phyloP scores from a whole-genome alignment of 495 filamentous ascomycete species.

The Penicillium turbatum region DNA sequence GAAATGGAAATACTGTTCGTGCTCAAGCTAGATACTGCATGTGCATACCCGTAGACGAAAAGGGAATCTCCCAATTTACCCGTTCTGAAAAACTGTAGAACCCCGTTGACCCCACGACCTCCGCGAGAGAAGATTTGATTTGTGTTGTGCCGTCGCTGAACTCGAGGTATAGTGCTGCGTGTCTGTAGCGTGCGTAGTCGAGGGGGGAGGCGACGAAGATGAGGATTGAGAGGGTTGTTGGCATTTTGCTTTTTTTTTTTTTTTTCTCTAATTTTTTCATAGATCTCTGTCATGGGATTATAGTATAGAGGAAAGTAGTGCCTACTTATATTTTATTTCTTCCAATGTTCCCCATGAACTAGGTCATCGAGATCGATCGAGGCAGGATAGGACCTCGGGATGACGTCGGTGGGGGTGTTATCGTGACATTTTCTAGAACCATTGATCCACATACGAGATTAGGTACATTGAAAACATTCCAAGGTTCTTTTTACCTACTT shows the following conservation, averaged over 20 bases:
- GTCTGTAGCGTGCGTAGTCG: constrained; percentile 24
- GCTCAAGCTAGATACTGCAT: too few species aligned
- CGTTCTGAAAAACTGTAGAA: constrained; percentile 18
- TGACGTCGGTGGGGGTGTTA: constrained; percentile 17
- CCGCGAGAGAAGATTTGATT: constrained; percentile 17
- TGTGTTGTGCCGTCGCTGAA: not conserved
- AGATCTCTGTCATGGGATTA: not conserved
- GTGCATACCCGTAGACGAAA: constrained; percentile 9
- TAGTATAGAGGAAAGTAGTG: too few species aligned
- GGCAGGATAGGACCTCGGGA: constrained; percentile 6
- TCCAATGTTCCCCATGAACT: too few species aligned
- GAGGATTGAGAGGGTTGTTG: constrained; percentile 18
- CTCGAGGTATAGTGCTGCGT: constrained; percentile 22
- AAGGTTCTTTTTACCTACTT: too few species aligned
- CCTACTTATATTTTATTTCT: not conserved
- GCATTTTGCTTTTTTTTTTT: constrained; percentile 4
- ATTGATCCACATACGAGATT: too few species aligned
- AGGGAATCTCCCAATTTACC: constrained; percentile 12
- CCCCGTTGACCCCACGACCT: constrained; percentile 16
- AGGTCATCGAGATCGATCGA: not conserved
- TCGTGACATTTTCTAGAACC: too few species aligned
- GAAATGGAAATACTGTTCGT: too few species aligned
- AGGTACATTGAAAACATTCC: too few species aligned
- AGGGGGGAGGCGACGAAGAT: constrained; percentile 23
- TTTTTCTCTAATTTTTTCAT: not conserved